Conservation (phyloP, 2,329 filamentous ascomycete genomes). For the Sordariomycetes sp. region DNA sequence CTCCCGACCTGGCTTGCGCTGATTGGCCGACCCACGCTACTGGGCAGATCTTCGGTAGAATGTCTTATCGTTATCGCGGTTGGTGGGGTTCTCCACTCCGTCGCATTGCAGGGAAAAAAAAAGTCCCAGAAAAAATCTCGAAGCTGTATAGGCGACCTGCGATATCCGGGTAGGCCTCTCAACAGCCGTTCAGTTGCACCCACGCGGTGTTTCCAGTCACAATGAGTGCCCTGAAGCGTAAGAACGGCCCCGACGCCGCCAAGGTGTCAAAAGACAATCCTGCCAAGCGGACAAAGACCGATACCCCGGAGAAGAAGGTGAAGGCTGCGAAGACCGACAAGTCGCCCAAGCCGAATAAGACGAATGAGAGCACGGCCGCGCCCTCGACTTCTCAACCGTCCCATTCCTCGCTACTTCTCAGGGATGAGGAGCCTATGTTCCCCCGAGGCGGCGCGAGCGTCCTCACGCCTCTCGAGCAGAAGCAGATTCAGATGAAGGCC, state of each 20-base stretch:
- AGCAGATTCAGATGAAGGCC: conserved; percentile 90
- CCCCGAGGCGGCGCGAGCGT: conserved; percentile 85
- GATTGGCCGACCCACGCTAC: background rate
- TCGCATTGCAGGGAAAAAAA: conserved; percentile 6
- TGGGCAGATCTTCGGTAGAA: background rate
- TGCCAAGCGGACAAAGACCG: conserved; percentile 33
- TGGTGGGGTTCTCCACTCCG: background rate
- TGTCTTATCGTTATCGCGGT: conserved; percentile 7
- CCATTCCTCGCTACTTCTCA: conserved; percentile 26
- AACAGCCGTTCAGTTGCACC: background rate
- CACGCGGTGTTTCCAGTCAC: conserved; percentile 8
- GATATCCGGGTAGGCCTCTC: conserved; percentile 6
- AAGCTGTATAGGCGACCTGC: conserved; percentile 4
- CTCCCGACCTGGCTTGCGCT: background rate
- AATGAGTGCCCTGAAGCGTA: conserved; percentile 34
- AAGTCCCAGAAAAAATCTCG: conserved; percentile 17
- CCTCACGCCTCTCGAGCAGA: conserved; percentile 85
- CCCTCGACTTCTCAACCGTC: conserved; percentile 18
- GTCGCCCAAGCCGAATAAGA: conserved; percentile 29
- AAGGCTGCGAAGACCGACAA: conserved; percentile 30
- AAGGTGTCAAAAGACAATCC: conserved; percentile 3
- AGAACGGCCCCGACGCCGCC: conserved; percentile 1
- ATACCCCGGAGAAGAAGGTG: conserved; percentile 34
- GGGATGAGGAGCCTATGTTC: conserved; percentile 80
- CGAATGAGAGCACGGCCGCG: conserved; percentile 8